phyloP scores from a whole-genome alignment of 805 yeast species.

The Schizosaccharomyces lindneri region DNA sequence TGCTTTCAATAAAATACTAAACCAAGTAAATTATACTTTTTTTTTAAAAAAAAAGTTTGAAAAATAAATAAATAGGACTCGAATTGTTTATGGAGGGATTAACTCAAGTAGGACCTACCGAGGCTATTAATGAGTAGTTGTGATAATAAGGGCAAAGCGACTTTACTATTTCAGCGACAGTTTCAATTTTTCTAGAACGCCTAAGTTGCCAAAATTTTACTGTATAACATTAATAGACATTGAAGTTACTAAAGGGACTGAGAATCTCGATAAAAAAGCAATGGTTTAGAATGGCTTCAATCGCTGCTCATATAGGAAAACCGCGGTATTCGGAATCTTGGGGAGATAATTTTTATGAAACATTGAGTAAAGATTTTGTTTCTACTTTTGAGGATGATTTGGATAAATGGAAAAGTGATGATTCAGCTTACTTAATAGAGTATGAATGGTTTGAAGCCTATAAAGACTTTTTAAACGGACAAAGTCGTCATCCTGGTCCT shows the following conservation, averaged over 20 bases:
- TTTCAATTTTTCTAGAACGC: too few relatives aligned
- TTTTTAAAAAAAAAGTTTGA: too few relatives aligned
- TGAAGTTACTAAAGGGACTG: too few relatives aligned
- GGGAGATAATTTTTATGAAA: not conserved
- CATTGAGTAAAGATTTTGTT: not conserved
- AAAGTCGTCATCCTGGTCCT: slow-evolving; percentile 4
- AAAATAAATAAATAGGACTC: too few relatives aligned
- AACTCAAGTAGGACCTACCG: too few relatives aligned
- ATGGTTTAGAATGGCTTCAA: not conserved
- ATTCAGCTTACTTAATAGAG: not conserved
- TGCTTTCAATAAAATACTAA: too few relatives aligned
- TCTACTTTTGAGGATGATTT: not conserved
- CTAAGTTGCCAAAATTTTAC: not conserved
- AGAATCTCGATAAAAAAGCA: not conserved
- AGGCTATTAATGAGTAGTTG: too few relatives aligned
- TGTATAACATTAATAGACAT: too few relatives aligned
- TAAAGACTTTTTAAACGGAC: not conserved
- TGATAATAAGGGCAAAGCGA: too few relatives aligned
- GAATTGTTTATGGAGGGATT: too few relatives aligned
- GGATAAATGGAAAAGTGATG: not conserved
- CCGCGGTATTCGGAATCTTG: not conserved
- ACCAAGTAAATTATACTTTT: too few relatives aligned
- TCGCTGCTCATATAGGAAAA: not conserved
- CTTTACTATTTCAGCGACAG: too few relatives aligned
- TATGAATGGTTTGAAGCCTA: not conserved